phyloP scores from a whole-genome alignment of 805 yeast species.

The Lipomyces japonicus region DNA sequence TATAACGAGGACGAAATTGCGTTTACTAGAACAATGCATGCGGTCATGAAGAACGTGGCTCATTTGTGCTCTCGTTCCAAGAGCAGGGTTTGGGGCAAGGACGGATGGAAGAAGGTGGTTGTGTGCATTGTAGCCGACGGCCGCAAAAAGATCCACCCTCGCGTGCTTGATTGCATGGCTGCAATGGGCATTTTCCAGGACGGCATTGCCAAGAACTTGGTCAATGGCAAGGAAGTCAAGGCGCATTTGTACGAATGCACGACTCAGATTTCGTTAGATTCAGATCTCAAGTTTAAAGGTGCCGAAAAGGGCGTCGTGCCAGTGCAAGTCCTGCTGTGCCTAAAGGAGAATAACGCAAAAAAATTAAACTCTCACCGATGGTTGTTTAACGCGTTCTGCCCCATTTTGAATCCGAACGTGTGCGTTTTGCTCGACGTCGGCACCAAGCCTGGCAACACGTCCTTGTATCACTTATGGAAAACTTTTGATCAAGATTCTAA shows the following conservation, averaged over 20 bases:
- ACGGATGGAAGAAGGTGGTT: conserved; percentile 95
- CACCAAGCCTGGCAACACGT: conserved; percentile 83
- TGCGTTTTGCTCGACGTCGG: conserved; percentile 93
- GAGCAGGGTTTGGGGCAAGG: conserved; percentile 90
- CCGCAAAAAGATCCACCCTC: conserved; percentile 77
- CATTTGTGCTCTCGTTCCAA: conserved; percentile 76
- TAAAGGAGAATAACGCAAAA: conserved; percentile 87
- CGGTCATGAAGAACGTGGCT: conserved; percentile 88
- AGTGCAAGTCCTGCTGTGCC: conserved; percentile 86
- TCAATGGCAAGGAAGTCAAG: conserved; percentile 84
- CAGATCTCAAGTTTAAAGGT: conserved; percentile 83
- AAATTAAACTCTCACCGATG: conserved; percentile 97
- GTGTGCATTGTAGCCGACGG: conserved; percentile 93
- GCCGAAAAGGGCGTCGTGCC: conserved; percentile 89
- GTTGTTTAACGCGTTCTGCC: conserved; percentile 94
- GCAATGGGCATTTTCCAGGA: conserved; percentile 97
- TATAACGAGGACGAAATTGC: conserved; percentile 91
- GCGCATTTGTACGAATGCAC: conserved; percentile 96
- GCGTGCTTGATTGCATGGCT: conserved; percentile 81
- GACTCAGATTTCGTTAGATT: conserved; percentile 88
- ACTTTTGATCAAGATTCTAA: conserved; percentile 94
- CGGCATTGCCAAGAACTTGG: conserved; percentile 92
- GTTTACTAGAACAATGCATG: conserved; percentile 89
- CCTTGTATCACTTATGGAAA: conserved; percentile 93
- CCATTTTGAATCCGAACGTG: conserved; percentile 85